Base-by-base conservation (phyloP, 106 monocot species). In the Dendrobium huoshanense region DNA sequence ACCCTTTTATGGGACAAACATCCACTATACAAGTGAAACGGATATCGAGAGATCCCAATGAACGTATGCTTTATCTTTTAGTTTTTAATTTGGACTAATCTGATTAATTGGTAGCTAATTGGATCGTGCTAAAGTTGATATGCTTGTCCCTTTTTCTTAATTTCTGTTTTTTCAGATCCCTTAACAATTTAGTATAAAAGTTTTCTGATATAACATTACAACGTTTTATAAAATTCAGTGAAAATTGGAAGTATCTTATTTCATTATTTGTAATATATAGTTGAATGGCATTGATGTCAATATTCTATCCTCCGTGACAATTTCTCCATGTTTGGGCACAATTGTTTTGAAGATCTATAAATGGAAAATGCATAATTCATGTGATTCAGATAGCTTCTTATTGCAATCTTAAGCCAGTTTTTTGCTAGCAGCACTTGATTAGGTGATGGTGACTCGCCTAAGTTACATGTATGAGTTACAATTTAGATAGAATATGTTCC, bases 21-120 rank as follows among this genome's bases (percentile, higher is more conserved):
- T 81, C 97, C 44, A 83, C 92, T 17, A 94, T 94, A 75, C 97
- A 97, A 85, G 92, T 97, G 65, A 97, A 97, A 73, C 65, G 80
- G 43, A 97, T 97, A 61, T 86, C 94, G 0, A 77, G 55, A 65
- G 89, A 97, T 77, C 70, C 85, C 37, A 78, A n/a, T 56, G 94
- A 94, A 67, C 97, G 97, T 97, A 87, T 73, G 90, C 27, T 7
- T 47, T 27, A 4, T 25, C 27, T 49, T 5, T 25, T 4, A 27
- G 15, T 51, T 48, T 51, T 44, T n/a, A 41, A 22, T 44, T 43
- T 51, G 44, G 25, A 72, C 40, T 72, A 33, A 72, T 72, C 8
- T 37, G 7, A 72, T 37, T 45, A 13, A 4, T 70, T 64, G 1
- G 9, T 31, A n/a, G 20, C 18, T 22, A 56, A 40, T 41, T 20